Conservation (phyloP, 306 rosid genomes). For the Cicer judaicum region DNA sequence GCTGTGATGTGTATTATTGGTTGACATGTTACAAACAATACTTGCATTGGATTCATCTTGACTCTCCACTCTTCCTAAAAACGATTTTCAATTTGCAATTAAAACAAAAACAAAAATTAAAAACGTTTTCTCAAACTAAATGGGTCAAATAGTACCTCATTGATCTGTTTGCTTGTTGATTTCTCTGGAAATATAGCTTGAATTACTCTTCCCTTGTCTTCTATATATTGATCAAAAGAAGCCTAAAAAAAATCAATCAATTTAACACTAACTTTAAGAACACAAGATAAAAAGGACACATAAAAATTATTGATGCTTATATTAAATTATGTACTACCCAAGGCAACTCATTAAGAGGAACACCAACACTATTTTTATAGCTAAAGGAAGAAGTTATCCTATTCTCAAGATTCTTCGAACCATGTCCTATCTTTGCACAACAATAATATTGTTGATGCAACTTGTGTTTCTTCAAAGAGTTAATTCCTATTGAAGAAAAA, state of each 20-base stretch:
- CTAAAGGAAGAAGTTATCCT: slow-evolving; percentile 28
- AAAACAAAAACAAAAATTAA: no score
- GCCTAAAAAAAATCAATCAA: slow-evolving; percentile 34
- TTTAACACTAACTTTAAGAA: background rate
- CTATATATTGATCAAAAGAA: slow-evolving; percentile 49
- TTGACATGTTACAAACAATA: slow-evolving; percentile 25
- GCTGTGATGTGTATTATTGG: slow-evolving; percentile 44
- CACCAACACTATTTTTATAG: slow-evolving; percentile 4
- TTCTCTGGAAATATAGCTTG: slow-evolving; percentile 42
- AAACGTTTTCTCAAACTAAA: background rate
- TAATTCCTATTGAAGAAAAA: background rate
- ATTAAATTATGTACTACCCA: slow-evolving; percentile 3
- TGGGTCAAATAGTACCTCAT: slow-evolving; percentile 28
- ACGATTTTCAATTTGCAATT: no score
- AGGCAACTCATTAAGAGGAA: slow-evolving; percentile 40
- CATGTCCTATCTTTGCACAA: background rate
- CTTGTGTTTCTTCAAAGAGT: slow-evolving; percentile 13
- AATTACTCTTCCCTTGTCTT: slow-evolving; percentile 44
- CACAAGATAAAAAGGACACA: background rate
- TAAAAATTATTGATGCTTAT: background rate
- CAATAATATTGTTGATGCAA: slow-evolving; percentile 8
- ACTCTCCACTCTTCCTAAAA: slow-evolving; percentile 50
- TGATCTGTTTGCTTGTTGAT: slow-evolving; percentile 34
- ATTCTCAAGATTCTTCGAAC: background rate
- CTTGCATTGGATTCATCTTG: slow-evolving; percentile 32